These are phyloP conservation scores for Trichoderma guizhouense DNA, from an alignment of 2,329 filamentous ascomycete species.

Conservation along the genomic window DNA sequence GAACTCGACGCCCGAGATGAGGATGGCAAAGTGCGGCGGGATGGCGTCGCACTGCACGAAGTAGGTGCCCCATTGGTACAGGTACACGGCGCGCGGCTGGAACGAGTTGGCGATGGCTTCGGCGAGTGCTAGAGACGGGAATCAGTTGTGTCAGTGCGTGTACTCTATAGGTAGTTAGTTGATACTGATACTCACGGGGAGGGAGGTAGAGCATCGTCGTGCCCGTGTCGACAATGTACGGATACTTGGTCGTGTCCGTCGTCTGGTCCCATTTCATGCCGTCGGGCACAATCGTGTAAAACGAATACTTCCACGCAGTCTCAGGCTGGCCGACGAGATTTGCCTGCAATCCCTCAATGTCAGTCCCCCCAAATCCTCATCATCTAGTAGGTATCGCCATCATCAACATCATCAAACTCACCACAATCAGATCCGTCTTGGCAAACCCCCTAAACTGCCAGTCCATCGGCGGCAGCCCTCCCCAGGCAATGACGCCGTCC, in stretches of 20 bases:
- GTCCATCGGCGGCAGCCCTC: slow-evolving; percentile 42
- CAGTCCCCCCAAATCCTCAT: not conserved
- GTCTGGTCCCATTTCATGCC: slow-evolving; percentile 44
- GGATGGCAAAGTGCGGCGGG: slow-evolving; percentile 44
- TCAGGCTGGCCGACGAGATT: slow-evolving; percentile 38
- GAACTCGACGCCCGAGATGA: slow-evolving; percentile 43
- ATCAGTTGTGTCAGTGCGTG: not conserved
- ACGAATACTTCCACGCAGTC: slow-evolving; percentile 46
- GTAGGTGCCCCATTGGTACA: slow-evolving; percentile 46
- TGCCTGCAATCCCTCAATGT: slow-evolving; percentile 33
- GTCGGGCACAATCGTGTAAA: slow-evolving; percentile 52
- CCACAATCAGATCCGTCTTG: slow-evolving; percentile 44
- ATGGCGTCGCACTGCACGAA: slow-evolving; percentile 48
- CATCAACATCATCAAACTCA: slow-evolving; percentile 29
- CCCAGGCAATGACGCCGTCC: slow-evolving; percentile 45
- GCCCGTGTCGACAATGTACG: slow-evolving; percentile 51
- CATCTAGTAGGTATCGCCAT: not conserved
- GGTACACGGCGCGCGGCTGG: slow-evolving; percentile 44
- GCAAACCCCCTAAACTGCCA: slow-evolving; percentile 31
- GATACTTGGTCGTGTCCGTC: slow-evolving; percentile 41
- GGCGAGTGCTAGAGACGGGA: slow-evolving; percentile 38
- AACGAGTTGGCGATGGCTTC: slow-evolving; percentile 47
- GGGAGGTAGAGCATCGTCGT: slow-evolving; percentile 52
- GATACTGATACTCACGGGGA: slow-evolving; percentile 36
- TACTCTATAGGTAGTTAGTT: not conserved